A percentile compares a stretch with the other conserved stretches of the same genome.
phyloP scores from a whole-genome alignment of 345 rosid species.

The Heritiera fomes region DNA sequence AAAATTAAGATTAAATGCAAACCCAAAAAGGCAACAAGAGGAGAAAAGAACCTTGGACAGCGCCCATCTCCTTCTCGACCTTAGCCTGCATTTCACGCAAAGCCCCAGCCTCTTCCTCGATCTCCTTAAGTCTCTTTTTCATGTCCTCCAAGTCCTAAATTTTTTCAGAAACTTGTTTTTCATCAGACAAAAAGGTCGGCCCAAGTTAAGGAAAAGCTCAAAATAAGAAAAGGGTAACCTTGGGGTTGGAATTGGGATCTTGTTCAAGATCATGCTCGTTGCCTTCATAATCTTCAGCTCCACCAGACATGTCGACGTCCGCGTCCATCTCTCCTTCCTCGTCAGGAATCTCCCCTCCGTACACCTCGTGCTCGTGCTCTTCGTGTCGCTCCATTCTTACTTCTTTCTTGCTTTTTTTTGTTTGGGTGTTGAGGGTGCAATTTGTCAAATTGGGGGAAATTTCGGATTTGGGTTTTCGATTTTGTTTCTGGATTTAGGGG shows the following conservation, averaged over 20 bases:
- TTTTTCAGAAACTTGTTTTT: not conserved
- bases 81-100: slow-evolving; percentile 99
- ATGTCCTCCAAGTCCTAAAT: slow-evolving; percentile 91
- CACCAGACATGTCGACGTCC: slow-evolving; percentile 48
- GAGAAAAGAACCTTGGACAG: slow-evolving; percentile 67
- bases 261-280: slow-evolving; percentile 50
- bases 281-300: slow-evolving; percentile 55
- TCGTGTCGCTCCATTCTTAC: slow-evolving; percentile 52
- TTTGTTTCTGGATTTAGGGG: not conserved
- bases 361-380: slow-evolving; percentile 83
- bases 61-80: slow-evolving; percentile 98
- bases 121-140: slow-evolving; percentile 95
- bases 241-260: slow-evolving; percentile 60
- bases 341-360: slow-evolving; percentile 84
- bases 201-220: not conserved
- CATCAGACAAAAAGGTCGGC: not conserved
- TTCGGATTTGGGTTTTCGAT: not conserved
- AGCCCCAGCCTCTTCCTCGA: slow-evolving; percentile 97
- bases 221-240: slow-evolving; percentile 36
- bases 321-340: slow-evolving; percentile 74
- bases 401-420: not conserved
- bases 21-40: not conserved
- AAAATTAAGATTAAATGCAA: slow-evolving; percentile 22
- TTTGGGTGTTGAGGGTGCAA: slow-evolving; percentile 21
- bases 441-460: slow-evolving; percentile 17